Evolutionary conservation across 345 rosid species (phyloP).

Genomic region (Eucalyptus virginea): DNA sequence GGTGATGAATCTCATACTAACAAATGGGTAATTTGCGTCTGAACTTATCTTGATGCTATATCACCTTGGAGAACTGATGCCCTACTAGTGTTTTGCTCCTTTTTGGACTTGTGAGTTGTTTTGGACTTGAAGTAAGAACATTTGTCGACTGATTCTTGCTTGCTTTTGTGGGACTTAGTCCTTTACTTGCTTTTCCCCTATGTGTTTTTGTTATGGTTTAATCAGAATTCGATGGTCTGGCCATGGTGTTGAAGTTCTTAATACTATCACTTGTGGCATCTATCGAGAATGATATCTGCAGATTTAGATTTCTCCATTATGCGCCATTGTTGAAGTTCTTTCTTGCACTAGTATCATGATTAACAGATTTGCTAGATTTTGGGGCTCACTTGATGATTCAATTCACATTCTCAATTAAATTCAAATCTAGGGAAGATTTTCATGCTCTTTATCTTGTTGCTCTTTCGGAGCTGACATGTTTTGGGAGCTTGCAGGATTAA

Average conservation of each 20-base stretch:
- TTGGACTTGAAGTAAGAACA: not conserved
- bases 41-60: conserved; percentile 12
- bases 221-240: not conserved
- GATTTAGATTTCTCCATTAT: not conserved
- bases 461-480: not conserved
- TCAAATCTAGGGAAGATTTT: not conserved
- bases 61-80: conserved; percentile 17
- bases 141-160: not conserved
- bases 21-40: conserved; percentile 35
- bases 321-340: not conserved
- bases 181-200: not conserved
- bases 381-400: not conserved
- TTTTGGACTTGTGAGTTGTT: not conserved
- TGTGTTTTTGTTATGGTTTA: not conserved
- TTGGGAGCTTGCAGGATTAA: not conserved
- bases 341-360: not conserved
- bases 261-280: not conserved
- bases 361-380: not conserved
- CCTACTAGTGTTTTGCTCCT: not conserved
- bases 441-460: not conserved
- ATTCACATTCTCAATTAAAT: not conserved
- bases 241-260: not conserved
- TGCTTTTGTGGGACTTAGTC: not conserved
- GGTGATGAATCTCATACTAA: conserved; percentile 4
- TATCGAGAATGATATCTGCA: not conserved